Evolutionary conservation across 2,329 filamentous ascomycete species (phyloP), one percentile per base, ranked within the genome.

Genomic region (Tricladium varicosporioides): DNA sequence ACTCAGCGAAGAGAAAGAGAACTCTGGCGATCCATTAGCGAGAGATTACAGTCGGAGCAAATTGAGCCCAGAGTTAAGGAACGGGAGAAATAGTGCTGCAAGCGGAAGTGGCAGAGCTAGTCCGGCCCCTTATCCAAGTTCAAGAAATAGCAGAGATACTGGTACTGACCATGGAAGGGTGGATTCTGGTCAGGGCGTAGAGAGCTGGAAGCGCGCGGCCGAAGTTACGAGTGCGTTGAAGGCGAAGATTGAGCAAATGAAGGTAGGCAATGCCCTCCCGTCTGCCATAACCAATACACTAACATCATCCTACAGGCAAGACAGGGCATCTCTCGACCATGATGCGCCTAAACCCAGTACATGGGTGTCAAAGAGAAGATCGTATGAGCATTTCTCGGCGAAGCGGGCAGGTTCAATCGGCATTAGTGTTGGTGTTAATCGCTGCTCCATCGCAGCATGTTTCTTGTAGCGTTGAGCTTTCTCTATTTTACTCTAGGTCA

Each of bases 231-330:
- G 92, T 74, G 94, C 97, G 72, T 74, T 99, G 69, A 99, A 97
- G 78, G 92, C 93, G 52, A 85, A 94, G 71, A 99, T 99, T 73
- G 94, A 97, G 78, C 89, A 94, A 79, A 99, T 99, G 94, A 99
- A 97, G 82, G 84, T 83, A 68, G 64, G 75, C 59, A 53, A 36
- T 49, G 9, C 16, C 15, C 36, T 14, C 31, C 45, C 36, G 40
- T 31, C 1, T 44, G 36, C 42, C 10, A 7, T 16, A 11, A 16
- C 27, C 31, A 15, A 44, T 47, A 46, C 48, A 56, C 53, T 57
- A 49, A 64, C 42, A 45, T 48, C 4, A 13, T 31, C 33, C 9
- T 18, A 1, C 22, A 81, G 78, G 78, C 78, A 22, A 76, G 78
- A 64, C 80, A 82, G 65, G 79, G 78, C 51, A 76, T 80, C 62